Evolutionary conservation across 495 filamentous ascomycete species (phyloP).

Genomic region (Eremomyces bilateralis): DNA sequence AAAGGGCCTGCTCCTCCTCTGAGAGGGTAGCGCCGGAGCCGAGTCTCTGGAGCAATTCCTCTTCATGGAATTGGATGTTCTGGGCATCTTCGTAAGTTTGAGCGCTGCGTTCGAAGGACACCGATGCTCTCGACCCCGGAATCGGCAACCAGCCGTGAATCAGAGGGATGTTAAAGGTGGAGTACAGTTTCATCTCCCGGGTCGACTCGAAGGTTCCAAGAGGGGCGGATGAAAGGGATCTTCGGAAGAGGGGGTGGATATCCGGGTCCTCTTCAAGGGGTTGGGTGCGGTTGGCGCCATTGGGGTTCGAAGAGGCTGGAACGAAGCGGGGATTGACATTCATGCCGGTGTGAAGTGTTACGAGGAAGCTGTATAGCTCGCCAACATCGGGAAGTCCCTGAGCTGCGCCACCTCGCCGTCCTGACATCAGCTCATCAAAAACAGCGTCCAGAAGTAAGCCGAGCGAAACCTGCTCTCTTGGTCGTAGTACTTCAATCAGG

Average conservation of each 20-base stretch:
- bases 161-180: conserved; percentile 66
- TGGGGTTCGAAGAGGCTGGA: conserved; percentile 19
- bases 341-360: conserved; percentile 88
- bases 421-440: conserved; percentile 76
- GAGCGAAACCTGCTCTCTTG: conserved; percentile 71
- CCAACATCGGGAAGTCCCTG: conserved; percentile 58
- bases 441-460: conserved; percentile 67
- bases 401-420: conserved; percentile 26
- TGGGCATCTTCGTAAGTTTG: conserved; percentile 78
- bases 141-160: conserved; percentile 86
- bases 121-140: conserved; percentile 35
- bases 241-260: conserved; percentile 6
- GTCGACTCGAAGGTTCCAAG: conserved; percentile 73
- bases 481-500: conserved; percentile 51
- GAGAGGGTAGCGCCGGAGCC: conserved; percentile 27
- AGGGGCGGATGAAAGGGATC: too few relatives aligned
- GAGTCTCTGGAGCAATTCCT: conserved; percentile 69
- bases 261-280: conserved; percentile 17
- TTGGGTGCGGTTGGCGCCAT: conserved; percentile 23
- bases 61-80: conserved; percentile 64
- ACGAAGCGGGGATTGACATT: conserved; percentile 88
- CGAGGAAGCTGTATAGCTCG: conserved; percentile 68
- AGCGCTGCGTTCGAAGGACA: conserved; percentile 47
- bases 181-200: conserved; percentile 64
- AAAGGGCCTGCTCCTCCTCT: conserved; percentile 37